Base-by-base conservation (phyloP, 148 eudicot genomes). In the Chenopodium album region DNA sequence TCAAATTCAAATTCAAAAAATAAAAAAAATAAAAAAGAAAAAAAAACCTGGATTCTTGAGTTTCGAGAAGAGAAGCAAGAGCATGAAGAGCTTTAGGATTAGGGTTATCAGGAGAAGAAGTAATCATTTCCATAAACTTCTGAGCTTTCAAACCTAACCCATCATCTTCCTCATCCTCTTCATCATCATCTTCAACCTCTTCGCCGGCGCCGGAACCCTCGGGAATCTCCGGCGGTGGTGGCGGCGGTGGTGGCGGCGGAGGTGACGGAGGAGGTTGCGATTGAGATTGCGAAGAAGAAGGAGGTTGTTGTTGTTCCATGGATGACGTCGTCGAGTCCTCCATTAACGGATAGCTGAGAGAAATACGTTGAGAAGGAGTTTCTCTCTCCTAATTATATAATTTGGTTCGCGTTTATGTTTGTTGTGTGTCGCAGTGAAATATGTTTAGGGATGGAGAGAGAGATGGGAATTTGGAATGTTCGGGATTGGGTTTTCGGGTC, bases 61-160 rank as follows among this genome's bases (percentile, higher is more conserved):
- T 87, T 86, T 96, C 98, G 59, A 96, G 90, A 75, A 96, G 87
- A 23, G 94, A 88, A 41, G 98, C 91, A 68, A 94, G 90, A 73
- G 98, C 97, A 77, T 96, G 99, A 68, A 96, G 90, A 52, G 80
- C 87, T 62, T 77, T 82, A 65, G 95, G 89, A 76, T 85, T 96
- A 91, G 97, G 97, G 91, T 96, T 96, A 81, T 91, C 95, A 29
- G 88, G 83, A 8, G 88, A 80, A 2, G 85, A 76, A 64, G 95
- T 92, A 73, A 96, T 90, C 84, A 91, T 85, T 76, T 96, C 95
- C 92, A 96, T 94, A 32, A 91, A 84, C 44, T 85, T 82, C 82
- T 92, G 94, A 14, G 91, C 94, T 71, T 90, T 89, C 44, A 69
- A 32, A 4, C 92, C 79, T 88, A 92, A 83, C n/a, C 50, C 85